Percentiles rank a stretch among this genome's conserved stretches.
Conservation (phyloP, 2,329 filamentous ascomycete genomes). For the Alternaria burnsii region DNA sequence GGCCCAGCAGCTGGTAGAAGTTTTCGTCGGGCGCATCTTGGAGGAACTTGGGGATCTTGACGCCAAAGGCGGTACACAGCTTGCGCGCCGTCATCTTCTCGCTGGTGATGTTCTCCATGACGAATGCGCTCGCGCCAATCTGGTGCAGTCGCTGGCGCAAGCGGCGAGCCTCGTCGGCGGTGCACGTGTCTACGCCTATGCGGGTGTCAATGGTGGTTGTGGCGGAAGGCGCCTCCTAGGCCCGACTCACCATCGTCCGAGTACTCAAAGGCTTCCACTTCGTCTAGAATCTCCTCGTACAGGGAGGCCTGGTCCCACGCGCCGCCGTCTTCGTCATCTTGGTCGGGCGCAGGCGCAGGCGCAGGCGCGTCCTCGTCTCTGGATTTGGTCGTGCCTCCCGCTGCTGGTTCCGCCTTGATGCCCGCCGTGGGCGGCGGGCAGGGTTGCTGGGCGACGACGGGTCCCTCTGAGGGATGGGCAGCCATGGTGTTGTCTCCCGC, state of each 20-base stretch:
- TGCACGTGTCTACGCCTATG: slow-evolving; percentile 42
- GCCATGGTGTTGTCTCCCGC: slow-evolving; percentile 35
- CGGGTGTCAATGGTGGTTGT: slow-evolving; percentile 18
- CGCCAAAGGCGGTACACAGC: slow-evolving; percentile 84
- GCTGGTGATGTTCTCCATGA: slow-evolving; percentile 63
- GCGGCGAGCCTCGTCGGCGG: slow-evolving; percentile 65
- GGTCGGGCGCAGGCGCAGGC: slow-evolving; percentile 20
- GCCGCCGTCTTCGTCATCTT: slow-evolving; percentile 34
- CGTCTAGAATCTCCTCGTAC: slow-evolving; percentile 48
- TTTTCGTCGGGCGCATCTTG: slow-evolving; percentile 76
- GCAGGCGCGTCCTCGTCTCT: slow-evolving; percentile 26
- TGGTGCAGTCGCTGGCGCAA: slow-evolving; percentile 76
- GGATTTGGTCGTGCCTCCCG: slow-evolving; percentile 26
- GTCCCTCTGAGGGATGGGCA: slow-evolving; percentile 35
- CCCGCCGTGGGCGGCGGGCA: slow-evolving; percentile 28
- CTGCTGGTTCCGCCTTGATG: slow-evolving; percentile 24
- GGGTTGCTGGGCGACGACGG: slow-evolving; percentile 40
- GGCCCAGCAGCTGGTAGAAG: slow-evolving; percentile 77
- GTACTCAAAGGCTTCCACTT: slow-evolving; percentile 42
- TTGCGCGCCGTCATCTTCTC: slow-evolving; percentile 79
- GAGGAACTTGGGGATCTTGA: slow-evolving; percentile 76
- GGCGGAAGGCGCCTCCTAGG: neutral
- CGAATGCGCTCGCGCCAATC: slow-evolving; percentile 80
- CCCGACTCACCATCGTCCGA: slow-evolving; percentile 31
- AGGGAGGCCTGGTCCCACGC: slow-evolving; percentile 44